Evolutionary conservation across 768 basidiomycete genomes (phyloP).

Genomic region (Naganishia vishniacii): DNA sequence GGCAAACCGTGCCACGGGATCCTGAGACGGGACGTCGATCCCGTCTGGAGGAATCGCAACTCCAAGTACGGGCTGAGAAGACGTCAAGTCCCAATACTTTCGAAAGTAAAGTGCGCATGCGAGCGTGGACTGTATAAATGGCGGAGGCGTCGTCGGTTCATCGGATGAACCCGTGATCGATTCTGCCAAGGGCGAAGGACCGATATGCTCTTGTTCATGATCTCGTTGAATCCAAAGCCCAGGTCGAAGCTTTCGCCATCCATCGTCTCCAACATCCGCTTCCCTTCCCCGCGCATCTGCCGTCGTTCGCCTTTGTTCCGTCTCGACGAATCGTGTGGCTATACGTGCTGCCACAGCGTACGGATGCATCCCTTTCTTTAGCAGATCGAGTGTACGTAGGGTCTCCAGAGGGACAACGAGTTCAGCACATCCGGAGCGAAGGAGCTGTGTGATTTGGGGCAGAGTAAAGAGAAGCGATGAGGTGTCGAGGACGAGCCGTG

Average conservation of each 20-base stretch:
- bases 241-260: slow-evolving; percentile 4
- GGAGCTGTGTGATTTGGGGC: slow-evolving; percentile 67
- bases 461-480: slow-evolving; percentile 43
- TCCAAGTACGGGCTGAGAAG: background rate
- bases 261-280: background rate
- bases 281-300: background rate
- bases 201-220: background rate
- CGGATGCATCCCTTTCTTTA: slow-evolving; percentile 79
- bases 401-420: slow-evolving; percentile 83
- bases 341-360: slow-evolving; percentile 77
- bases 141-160: background rate
- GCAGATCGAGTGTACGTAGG: slow-evolving; percentile 80
- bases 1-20: background rate
- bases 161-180: background rate
- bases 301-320: slow-evolving; percentile 31
- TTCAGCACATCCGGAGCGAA: slow-evolving; percentile 68
- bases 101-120: slow-evolving; percentile 11
- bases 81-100: slow-evolving; percentile 10
- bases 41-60: background rate
- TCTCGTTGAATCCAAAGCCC: slow-evolving; percentile 12
- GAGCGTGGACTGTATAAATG: background rate
- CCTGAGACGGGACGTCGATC: background rate
- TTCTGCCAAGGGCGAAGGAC: background rate
- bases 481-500: slow-evolving; percentile 38
- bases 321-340: slow-evolving; percentile 79